Evolutionary conservation across 805 yeast species (phyloP).

Genomic region (Candida takata): DNA sequence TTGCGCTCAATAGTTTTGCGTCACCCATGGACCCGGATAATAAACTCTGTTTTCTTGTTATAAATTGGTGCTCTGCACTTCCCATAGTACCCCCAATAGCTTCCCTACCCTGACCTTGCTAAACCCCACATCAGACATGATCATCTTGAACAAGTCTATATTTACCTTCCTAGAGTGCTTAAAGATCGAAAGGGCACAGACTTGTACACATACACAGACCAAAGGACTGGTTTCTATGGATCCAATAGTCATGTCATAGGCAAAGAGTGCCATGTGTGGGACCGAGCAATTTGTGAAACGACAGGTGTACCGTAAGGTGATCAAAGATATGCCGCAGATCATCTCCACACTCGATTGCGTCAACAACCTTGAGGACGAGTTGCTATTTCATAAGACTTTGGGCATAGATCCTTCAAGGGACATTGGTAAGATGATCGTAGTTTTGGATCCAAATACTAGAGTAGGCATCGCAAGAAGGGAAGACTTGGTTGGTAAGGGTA

Average conservation of each 20-base stretch:
- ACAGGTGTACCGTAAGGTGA: background rate
- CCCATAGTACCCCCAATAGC: too few species aligned
- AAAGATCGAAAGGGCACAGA: background rate
- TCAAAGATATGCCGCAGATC: background rate
- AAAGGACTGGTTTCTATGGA: background rate
- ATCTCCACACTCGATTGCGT: background rate
- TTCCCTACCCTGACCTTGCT: too few species aligned
- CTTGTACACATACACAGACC: conserved; percentile 1
- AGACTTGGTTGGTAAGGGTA: conserved; percentile 1
- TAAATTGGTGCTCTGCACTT: too few species aligned
- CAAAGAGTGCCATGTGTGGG: background rate
- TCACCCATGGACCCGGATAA: too few species aligned
- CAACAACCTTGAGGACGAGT: background rate
- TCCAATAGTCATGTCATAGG: background rate
- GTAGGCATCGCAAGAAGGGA: conserved; percentile 1
- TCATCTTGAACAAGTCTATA: conserved; percentile 1
- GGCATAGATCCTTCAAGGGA: background rate
- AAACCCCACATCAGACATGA: too few species aligned
- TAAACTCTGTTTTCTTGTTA: too few species aligned
- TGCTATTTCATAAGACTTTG: conserved; percentile 1
- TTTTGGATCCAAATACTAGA: conserved; percentile 1
- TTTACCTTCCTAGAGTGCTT: conserved; percentile 1
- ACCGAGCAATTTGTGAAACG: background rate
- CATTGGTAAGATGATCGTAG: conserved; percentile 1
- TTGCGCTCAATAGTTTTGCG: too few species aligned